Conservation (phyloP, 2,329 filamentous ascomycete genomes). For the Aspergillus clavatus region DNA sequence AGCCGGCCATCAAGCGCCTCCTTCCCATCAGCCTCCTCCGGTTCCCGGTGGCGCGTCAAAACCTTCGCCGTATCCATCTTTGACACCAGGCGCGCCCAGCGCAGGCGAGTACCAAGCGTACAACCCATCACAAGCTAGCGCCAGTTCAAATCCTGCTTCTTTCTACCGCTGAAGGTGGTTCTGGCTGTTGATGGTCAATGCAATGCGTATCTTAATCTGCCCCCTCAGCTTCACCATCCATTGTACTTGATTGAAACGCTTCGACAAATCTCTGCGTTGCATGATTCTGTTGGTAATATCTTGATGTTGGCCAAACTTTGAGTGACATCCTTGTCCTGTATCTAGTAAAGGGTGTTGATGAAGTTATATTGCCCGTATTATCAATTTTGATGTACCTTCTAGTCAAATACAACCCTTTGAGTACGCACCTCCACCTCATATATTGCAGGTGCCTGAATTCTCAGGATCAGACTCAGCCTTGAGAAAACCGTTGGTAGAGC, state of each 20-base stretch:
- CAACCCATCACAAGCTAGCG: constrained; percentile 29
- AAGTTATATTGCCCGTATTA: no score
- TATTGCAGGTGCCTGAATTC: no score
- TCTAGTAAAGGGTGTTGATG: no score
- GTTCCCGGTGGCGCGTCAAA: constrained; percentile 29
- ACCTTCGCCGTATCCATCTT: constrained; percentile 31
- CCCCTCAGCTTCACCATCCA: background rate
- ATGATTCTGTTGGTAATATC: background rate
- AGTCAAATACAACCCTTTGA: no score
- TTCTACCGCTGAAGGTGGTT: constrained; percentile 32
- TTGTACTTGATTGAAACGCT: background rate
- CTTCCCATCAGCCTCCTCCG: constrained; percentile 33
- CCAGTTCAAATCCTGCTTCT: constrained; percentile 34
- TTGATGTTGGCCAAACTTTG: background rate
- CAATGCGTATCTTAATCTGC: background rate
- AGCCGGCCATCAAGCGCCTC: constrained; percentile 26
- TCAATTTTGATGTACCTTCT: no score
- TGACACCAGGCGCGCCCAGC: constrained; percentile 24
- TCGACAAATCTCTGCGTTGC: no score
- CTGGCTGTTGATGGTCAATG: background rate
- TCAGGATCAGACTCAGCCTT: no score
- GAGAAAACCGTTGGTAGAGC: no score
- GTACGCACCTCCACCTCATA: no score
- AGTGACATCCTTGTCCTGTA: no score
- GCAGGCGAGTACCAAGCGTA: constrained; percentile 34